Base-by-base conservation (phyloP, 441 rosid species). In the Populus hybrid region DNA sequence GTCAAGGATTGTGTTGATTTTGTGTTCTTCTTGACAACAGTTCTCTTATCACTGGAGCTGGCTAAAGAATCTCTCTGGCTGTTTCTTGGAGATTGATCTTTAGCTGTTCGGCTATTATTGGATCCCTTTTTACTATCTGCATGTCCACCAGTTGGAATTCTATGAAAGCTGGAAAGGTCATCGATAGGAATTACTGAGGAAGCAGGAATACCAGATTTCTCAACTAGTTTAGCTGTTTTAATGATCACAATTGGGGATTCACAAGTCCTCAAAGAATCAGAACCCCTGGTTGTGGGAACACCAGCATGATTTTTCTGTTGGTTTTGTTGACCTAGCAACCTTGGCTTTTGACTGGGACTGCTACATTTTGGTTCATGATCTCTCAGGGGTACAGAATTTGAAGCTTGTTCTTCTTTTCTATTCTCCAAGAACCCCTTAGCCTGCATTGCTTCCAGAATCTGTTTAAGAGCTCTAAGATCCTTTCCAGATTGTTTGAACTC, bases 171-270 rank as follows among this genome's bases (percentile, higher is more conserved):
- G 35, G 93, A 76, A 68, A 88, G 83, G 21, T 85, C 78, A 70
- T 89, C 90, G 23, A 87, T 69, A 45, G 96, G 89, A 83, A 87
- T 83, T 64, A 86, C 83, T 16, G 91, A 86, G 69, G 94, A 83
- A 83, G 89, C 64, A 79, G 86, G 82, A 65, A 87, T 83, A 76
- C 85, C 85, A 68, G 89, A 85, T 78, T 88, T 88, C 64, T 87
- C 93, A 69, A 89, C 88, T 74, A 87, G 90, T 84, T 90, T 94
- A 50, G 92, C 91, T 29, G 99, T 97, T 89, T 92, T 95, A 94
- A 94, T 94, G 74, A 95, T 91, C 85, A 95, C 97, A 59, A 95
- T 95, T 2, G 98, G 95, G 69, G 98, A 93, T 74, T 93, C 93
- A 84, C 81, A 91, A 6, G 76, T 78, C 82, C 82, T 83, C 23